Evolutionary conservation across 2,329 filamentous ascomycete genomes (phyloP), one percentile per base, ranked within the genome.

Genomic region (Daldinia sp.): DNA sequence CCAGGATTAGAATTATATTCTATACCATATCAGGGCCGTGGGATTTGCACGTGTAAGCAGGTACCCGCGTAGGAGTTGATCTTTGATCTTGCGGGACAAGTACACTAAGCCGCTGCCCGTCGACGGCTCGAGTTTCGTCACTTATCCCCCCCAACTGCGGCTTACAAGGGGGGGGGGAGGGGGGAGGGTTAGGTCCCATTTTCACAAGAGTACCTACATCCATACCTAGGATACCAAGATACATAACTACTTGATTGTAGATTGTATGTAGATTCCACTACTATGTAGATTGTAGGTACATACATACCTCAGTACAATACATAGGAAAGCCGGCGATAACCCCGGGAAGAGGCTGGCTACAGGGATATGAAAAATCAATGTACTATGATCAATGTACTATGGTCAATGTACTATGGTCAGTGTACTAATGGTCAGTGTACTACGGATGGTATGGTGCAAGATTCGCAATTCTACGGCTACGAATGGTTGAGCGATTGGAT

Each of bases 21-120:
- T 57, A 57, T 47, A 55, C 56, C 49, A 52, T 57, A 64, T 64
- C 50, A 63, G 55, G 51, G 41, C 45, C 48, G 47, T 55, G 54
- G 61, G 43, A 62, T 49, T 68, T 51, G 54, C 62, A 61, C 57
- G 63, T 62, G 63, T 59, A 66, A 66, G 67, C 62, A 69, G 65
- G 68, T 68, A 66, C 62, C 68, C 67, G 64, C 54, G 59, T 56
- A 59, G 66, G 62, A 61, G 49, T 51, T 63, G 58, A 61, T 66
- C 60, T 58, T 52, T 52, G 55, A 54, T 29, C 53, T 50, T 47
- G 50, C 47, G 63, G 52, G 17, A 30, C 29, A 35, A 23, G 52
- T 54, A 43, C 61, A 64, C 53, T 67, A 64, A 61, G 61, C 64
- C 54, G 50, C 64, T 47, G 64, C 48, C 57, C 48, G 50, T 63